These are phyloP conservation scores for Wickerhamomyces rabaulensis DNA, from an alignment of 805 yeast species.

Conservation along the genomic window DNA sequence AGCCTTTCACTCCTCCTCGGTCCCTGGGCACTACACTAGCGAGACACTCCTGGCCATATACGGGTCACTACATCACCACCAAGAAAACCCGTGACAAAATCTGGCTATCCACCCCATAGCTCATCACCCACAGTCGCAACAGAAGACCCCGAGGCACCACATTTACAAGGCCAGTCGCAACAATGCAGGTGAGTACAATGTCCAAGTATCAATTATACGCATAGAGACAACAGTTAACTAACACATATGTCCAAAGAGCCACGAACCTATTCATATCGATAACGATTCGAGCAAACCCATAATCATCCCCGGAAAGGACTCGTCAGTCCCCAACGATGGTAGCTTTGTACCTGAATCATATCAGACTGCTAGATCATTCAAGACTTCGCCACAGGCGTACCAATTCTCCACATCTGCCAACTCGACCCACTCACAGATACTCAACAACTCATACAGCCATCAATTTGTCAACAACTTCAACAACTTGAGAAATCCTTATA, in stretches of 20 bases:
- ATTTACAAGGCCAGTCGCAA: neutral
- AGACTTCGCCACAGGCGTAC: slow-evolving; percentile 15
- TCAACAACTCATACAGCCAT: slow-evolving; percentile 13
- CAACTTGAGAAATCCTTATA: slow-evolving; percentile 16
- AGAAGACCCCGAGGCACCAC: neutral
- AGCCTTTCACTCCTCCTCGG: neutral
- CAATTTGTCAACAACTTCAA: slow-evolving; percentile 18
- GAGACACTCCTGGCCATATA: neutral
- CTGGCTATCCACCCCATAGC: neutral
- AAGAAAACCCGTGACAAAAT: neutral
- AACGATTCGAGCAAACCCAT: slow-evolving; percentile 24
- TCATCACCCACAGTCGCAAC: neutral
- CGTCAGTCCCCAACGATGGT: slow-evolving; percentile 5
- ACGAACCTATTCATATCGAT: slow-evolving; percentile 9
- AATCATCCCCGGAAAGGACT: slow-evolving; percentile 21
- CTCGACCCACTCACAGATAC: slow-evolving; percentile 18
- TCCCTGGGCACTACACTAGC: neutral
- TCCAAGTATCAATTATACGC: neutral
- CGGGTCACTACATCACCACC: neutral
- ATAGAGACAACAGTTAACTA: neutral
- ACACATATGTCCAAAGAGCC: slow-evolving; percentile 3
- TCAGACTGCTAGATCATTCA: slow-evolving; percentile 24
- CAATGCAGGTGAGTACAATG: slow-evolving; percentile 13
- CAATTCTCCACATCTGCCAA: slow-evolving; percentile 23
- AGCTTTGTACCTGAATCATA: slow-evolving; percentile 20